Conservation (phyloP, 2,329 filamentous ascomycete species). For the Fusarium sp. region DNA sequence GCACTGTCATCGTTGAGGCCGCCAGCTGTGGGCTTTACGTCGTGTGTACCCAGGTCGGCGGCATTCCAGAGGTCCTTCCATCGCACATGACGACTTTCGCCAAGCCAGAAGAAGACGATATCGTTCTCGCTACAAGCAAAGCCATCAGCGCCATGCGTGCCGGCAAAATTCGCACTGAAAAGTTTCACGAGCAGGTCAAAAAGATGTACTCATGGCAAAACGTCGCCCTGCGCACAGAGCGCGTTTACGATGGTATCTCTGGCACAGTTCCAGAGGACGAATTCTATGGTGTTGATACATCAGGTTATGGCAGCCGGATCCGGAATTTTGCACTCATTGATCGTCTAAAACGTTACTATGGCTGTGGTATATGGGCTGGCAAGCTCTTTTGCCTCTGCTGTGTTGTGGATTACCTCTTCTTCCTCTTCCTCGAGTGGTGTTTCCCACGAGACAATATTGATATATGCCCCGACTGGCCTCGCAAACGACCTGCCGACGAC, state of each 20-base stretch:
- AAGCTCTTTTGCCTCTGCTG: constrained; percentile 97
- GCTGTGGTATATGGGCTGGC: constrained; percentile 97
- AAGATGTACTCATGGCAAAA: constrained; percentile 99
- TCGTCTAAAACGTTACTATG: constrained; percentile 93
- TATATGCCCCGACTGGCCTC: constrained; percentile 89
- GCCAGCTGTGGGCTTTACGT: constrained; percentile 96
- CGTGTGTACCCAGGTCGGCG: constrained; percentile 94
- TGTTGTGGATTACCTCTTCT: constrained; percentile 92
- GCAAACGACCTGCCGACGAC: constrained; percentile 64
- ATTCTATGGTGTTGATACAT: constrained; percentile 84
- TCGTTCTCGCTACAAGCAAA: constrained; percentile 87
- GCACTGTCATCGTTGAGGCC: constrained; percentile 96
- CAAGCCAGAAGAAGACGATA: constrained; percentile 93
- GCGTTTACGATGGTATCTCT: constrained; percentile 93
- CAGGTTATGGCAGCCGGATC: constrained; percentile 73
- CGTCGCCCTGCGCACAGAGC: constrained; percentile 90
- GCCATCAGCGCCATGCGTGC: constrained; percentile 88
- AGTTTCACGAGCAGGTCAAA: constrained; percentile 96
- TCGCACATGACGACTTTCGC: constrained; percentile 98
- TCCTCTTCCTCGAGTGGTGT: constrained; percentile 85
- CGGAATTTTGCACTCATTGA: constrained; percentile 95
- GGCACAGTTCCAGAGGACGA: constrained; percentile 86
- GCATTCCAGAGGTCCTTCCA: constrained; percentile 95
- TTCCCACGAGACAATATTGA: constrained; percentile 89
- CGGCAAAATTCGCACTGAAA: constrained; percentile 88